These are phyloP conservation scores for Oxyria digyna DNA, from an alignment of 148 eudicot species.

Conservation along the genomic window DNA sequence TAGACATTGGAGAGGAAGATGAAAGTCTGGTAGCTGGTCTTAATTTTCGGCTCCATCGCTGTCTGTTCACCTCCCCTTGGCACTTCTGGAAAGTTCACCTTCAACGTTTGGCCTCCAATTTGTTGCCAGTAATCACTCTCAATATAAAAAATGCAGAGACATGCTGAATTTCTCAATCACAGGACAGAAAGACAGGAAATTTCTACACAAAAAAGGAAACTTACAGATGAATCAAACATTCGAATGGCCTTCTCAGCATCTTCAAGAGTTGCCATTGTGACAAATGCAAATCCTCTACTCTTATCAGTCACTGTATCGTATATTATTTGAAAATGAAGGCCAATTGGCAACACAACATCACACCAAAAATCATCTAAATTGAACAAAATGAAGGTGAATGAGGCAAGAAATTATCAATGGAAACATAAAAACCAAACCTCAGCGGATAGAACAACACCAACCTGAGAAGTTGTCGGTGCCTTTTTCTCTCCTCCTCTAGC, in stretches of 20 bases:
- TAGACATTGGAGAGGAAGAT: no score
- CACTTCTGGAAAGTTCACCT: constrained; percentile 93
- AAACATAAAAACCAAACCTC: constrained; percentile 34
- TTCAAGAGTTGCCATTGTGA: constrained; percentile 60
- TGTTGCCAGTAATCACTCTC: constrained; percentile 27
- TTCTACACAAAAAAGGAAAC: constrained; percentile 15
- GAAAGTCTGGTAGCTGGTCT: constrained; percentile 38
- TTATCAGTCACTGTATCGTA: constrained; percentile 78
- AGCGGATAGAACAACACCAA: constrained; percentile 47
- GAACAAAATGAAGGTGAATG: no score
- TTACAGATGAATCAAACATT: constrained; percentile 84
- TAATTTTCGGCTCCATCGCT: constrained; percentile 46
- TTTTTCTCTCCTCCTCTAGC: constrained; percentile 11
- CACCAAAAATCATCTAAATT: neutral
- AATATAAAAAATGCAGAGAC: neutral
- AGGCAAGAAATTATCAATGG: neutral
- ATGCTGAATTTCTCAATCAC: neutral
- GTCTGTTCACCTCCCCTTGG: constrained; percentile 85
- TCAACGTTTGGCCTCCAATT: constrained; percentile 74
- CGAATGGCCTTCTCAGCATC: constrained; percentile 73
- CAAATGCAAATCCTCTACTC: constrained; percentile 89
- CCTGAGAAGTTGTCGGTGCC: constrained; percentile 22
- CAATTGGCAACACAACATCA: neutral
- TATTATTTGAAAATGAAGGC: constrained; percentile 42
- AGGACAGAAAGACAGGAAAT: neutral